A percentile compares a stretch with the other conserved stretches of the same genome.
These are phyloP conservation scores for Sugiyamaella novakii DNA, from an alignment of 1,139 yeast genomes.

Conservation along the genomic window DNA sequence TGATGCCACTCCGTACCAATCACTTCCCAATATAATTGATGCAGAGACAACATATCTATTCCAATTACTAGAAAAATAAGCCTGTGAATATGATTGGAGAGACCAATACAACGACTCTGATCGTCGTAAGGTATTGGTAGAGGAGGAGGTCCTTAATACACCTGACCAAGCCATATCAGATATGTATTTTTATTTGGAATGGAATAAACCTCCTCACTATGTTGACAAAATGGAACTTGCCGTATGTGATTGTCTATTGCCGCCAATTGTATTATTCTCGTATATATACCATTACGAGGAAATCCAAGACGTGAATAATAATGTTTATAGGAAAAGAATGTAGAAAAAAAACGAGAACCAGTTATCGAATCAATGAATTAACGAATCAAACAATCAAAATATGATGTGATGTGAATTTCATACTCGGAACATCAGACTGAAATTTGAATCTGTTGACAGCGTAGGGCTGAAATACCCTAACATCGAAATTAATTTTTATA, in stretches of 20 bases:
- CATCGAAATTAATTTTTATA: background rate
- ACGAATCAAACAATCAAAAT: background rate
- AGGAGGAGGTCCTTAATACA: constrained; percentile 13
- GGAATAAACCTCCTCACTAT: too few relatives aligned
- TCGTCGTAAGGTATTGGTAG: constrained; percentile 12
- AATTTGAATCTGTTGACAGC: constrained; percentile 2
- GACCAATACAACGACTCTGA: constrained; percentile 19
- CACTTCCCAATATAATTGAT: constrained; percentile 1
- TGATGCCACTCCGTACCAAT: background rate
- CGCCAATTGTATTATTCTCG: background rate
- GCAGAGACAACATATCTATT: constrained; percentile 5
- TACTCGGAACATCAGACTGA: background rate
- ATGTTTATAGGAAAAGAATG: too few relatives aligned
- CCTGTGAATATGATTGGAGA: constrained; percentile 13
- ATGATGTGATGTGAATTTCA: background rate
- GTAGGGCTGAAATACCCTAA: constrained; percentile 9
- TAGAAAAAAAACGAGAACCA: background rate
- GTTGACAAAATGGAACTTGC: too few relatives aligned
- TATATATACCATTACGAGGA: background rate
- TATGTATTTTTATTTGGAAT: too few relatives aligned
- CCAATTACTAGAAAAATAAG: constrained; percentile 10
- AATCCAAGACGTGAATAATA: too few relatives aligned
- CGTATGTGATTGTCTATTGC: background rate
- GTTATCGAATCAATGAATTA: constrained; percentile 1
- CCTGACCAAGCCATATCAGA: constrained; percentile 17